A percentile compares a stretch with the other conserved stretches of the same genome.
These are phyloP conservation scores for Mycena venus DNA, from an alignment of 768 basidiomycete species.

Conservation along the genomic window DNA sequence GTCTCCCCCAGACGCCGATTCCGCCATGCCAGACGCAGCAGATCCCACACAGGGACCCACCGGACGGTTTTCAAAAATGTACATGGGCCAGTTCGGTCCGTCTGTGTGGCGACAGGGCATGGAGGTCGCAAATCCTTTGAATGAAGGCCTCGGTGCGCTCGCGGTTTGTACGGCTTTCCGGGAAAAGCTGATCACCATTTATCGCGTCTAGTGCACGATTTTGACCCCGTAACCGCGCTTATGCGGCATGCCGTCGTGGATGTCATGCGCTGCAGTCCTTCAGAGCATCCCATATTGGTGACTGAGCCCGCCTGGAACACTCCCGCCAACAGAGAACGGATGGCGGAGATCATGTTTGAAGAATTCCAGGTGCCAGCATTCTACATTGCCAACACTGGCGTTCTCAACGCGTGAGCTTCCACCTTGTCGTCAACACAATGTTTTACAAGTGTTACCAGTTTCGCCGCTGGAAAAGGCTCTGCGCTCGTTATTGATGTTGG, in stretches of 20 bases:
- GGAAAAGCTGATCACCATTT: background rate
- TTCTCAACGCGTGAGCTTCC: slow-evolving; percentile 83
- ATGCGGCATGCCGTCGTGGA: slow-evolving; percentile 82
- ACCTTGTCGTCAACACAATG: background rate
- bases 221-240: slow-evolving; percentile 77
- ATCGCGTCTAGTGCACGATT: slow-evolving; percentile 76
- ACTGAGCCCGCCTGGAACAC: slow-evolving; percentile 99
- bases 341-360: slow-evolving; percentile 99
- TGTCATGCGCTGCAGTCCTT: slow-evolving; percentile 80
- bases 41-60: slow-evolving; percentile 50
- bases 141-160: slow-evolving; percentile 88
- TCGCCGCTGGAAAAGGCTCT: slow-evolving; percentile 97
- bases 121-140: slow-evolving; percentile 87
- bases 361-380: slow-evolving; percentile 95
- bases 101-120: slow-evolving; percentile 92
- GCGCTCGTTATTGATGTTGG: slow-evolving; percentile 97
- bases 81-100: slow-evolving; percentile 89
- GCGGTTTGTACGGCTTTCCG: slow-evolving; percentile 41
- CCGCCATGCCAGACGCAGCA: slow-evolving; percentile 66
- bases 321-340: slow-evolving; percentile 89
- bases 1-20: slow-evolving; percentile 60
- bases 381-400: slow-evolving; percentile 95
- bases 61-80: slow-evolving; percentile 70
- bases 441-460: slow-evolving; percentile 60
- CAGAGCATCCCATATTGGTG: slow-evolving; percentile 92